A percentile compares a stretch with the other conserved stretches of the same genome.
phyloP scores from a whole-genome alignment of 2,329 filamentous ascomycete genomes.

The Lecanicillium sp. region DNA sequence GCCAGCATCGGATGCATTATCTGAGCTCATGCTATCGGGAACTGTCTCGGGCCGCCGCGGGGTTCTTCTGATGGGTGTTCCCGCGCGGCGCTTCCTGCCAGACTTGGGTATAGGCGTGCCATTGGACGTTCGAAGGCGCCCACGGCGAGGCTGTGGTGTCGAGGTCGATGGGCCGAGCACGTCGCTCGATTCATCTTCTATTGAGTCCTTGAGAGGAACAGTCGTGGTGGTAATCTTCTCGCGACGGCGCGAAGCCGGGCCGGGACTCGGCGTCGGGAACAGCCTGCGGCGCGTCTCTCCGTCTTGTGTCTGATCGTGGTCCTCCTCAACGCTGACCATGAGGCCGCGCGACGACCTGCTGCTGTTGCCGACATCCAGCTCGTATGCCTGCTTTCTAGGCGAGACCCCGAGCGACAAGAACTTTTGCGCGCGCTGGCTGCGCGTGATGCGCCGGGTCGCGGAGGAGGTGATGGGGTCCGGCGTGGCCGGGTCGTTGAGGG shows the following conservation, averaged over 20 bases:
- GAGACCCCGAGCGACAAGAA: conserved; percentile 32
- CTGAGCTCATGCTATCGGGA: conserved; percentile 11
- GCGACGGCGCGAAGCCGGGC: conserved; percentile 25
- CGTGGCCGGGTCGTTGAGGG: conserved; percentile 34
- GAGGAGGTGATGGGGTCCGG: conserved; percentile 25
- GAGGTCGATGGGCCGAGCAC: conserved; percentile 24
- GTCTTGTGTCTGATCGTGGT: conserved; percentile 26
- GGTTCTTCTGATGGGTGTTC: conserved; percentile 33
- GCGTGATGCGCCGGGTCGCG: conserved; percentile 33
- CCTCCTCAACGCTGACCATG: conserved; percentile 48
- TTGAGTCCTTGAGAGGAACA: conserved; percentile 40
- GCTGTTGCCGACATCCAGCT: conserved; percentile 44
- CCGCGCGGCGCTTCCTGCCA: conserved; percentile 36
- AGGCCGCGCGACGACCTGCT: conserved; percentile 42
- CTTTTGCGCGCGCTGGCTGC: conserved; percentile 32
- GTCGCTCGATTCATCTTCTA: conserved; percentile 24
- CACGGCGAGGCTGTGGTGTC: conserved; percentile 33
- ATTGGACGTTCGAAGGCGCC: conserved; percentile 41
- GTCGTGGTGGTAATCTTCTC: conserved; percentile 38
- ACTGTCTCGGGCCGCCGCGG: conserved; percentile 25
- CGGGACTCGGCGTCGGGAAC: conserved; percentile 36
- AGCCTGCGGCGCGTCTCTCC: conserved; percentile 29
- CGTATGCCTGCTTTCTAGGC: conserved; percentile 49
- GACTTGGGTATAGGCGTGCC: conserved; percentile 41
- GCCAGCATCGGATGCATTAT: conserved; percentile 4